A percentile compares a stretch with the other conserved stretches of the same genome.
Evolutionary conservation across 495 filamentous ascomycete species (phyloP).

Genomic region (Aspergillus panamensis): DNA sequence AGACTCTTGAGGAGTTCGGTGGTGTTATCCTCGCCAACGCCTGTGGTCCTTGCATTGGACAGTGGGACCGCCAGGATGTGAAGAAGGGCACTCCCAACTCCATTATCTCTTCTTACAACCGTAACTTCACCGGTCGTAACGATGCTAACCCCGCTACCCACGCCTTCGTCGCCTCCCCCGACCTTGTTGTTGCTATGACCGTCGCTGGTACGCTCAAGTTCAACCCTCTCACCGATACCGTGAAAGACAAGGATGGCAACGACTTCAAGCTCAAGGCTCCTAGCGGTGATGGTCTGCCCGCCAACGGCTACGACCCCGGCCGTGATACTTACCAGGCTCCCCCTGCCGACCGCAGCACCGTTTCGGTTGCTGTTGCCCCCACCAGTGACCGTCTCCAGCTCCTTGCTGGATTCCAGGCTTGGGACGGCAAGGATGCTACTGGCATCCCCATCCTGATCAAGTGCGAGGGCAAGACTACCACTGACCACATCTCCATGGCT

Average conservation of each 20-base stretch:
- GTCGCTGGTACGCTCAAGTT: constrained; percentile 90
- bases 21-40: constrained; percentile 96
- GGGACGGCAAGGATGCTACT: constrained; percentile 90
- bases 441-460: constrained; percentile 97
- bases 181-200: constrained; percentile 89
- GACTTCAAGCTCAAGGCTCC: constrained; percentile 84
- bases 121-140: constrained; percentile 99
- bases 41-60: constrained; percentile 77
- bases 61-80: constrained; percentile 94
- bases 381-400: constrained; percentile 91
- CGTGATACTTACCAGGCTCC: constrained; percentile 96
- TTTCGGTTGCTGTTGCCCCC: constrained; percentile 83
- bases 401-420: constrained; percentile 77
- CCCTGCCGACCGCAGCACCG: constrained; percentile 66
- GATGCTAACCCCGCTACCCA: constrained; percentile 98
- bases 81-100: constrained; percentile 98
- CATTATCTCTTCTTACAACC: constrained; percentile 95
- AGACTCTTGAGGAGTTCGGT: constrained; percentile 97
- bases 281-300: constrained; percentile 76
- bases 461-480: constrained; percentile 96
- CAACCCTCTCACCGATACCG: constrained; percentile 90
- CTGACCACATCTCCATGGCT: constrained; percentile 97
- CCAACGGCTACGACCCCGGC: constrained; percentile 85
- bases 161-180: constrained; percentile 97
- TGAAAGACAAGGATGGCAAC: constrained; percentile 97